Evolutionary conservation across 2,329 filamentous ascomycete species (phyloP), one percentile per base, ranked within the genome.

Genomic region (Penicillium sp.): DNA sequence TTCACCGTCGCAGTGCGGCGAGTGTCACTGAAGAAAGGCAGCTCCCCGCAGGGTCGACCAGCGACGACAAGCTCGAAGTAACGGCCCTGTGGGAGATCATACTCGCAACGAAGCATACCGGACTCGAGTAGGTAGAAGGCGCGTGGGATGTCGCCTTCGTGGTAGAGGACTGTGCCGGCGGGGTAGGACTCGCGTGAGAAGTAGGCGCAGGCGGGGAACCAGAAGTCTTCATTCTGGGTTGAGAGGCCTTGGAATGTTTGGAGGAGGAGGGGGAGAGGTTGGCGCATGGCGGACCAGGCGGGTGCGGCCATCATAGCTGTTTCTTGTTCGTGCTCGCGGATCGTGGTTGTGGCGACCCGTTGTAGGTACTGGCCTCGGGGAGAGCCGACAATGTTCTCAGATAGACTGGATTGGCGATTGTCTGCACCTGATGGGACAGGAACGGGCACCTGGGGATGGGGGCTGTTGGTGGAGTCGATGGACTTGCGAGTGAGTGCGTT

Each of bases 21-120:
- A 1, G 92, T 97, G 65, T 95, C 89, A 2, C 87, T 90, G 74
- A 99, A 99, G 76, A 99, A 99, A 0, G 94, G 94, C 47, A 99
- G 74, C 74, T 99, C 94, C 31, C 94, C 94, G 63, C 92, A 97
- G 0, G 94, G 96, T 1, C 94, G 94, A 14, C 94, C 94, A 0
- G 92, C 89, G 1, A 96, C 87, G 48, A 97, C 96, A 64, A 90
- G 89, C 71, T 99, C 94, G 55, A 88, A 90, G 61, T 95, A 88
- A 62, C 81, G 83, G 0, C 94, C 94, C 68, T 97, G 94, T 1
- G 94, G 91, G 28, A 95, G 80, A 56, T 92, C 83, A 68, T 99
- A 97, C 63, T 96, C 92, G 3, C 89, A 90, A 14, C 92, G 84
- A 28, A 99, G 78, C 61, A 97, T 91, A 31, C 94, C 94, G 5